A percentile compares a stretch with the other conserved stretches of the same genome.
Evolutionary conservation across 2,329 filamentous ascomycete species (phyloP).

Genomic region (Ophiocordyceps sinensis): DNA sequence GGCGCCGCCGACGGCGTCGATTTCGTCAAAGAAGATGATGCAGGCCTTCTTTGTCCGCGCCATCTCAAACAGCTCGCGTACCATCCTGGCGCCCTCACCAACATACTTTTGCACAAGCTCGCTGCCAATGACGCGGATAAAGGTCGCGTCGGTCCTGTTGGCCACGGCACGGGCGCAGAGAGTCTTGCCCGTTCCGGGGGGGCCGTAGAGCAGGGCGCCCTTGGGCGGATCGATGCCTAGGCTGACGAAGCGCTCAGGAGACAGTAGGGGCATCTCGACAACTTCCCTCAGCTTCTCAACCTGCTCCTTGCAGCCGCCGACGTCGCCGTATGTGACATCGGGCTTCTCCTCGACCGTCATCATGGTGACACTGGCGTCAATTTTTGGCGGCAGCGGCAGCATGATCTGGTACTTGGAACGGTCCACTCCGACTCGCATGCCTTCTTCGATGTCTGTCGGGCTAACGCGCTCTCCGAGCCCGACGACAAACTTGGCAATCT

Average conservation of each 20-base stretch:
- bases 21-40: conserved; percentile 96
- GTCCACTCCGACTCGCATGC: conserved; percentile 97
- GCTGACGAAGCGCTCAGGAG: conserved; percentile 92
- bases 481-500: conserved; percentile 98
- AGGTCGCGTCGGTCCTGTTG: conserved; percentile 95
- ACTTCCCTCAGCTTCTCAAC: conserved; percentile 98
- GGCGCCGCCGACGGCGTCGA: conserved; percentile 88
- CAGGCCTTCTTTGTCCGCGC: conserved; percentile 98
- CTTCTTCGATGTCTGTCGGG: conserved; percentile 97
- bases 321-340: conserved; percentile 96
- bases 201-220: conserved; percentile 89
- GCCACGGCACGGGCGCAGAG: conserved; percentile 94
- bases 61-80: conserved; percentile 98
- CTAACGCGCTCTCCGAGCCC: conserved; percentile 93
- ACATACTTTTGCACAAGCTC: conserved; percentile 99
- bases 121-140: conserved; percentile 95
- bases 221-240: conserved; percentile 99
- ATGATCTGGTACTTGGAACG: conserved; percentile 99
- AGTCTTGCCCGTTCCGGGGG: conserved; percentile 97
- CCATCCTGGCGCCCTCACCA: conserved; percentile 95
- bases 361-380: conserved; percentile 98
- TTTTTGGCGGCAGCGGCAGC: conserved; percentile 89
- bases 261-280: conserved; percentile 94
- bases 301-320: conserved; percentile 98
- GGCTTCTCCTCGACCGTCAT: conserved; percentile 99